phyloP scores from a whole-genome alignment of 179 eudicot species.

The Spinacia oleracea region DNA sequence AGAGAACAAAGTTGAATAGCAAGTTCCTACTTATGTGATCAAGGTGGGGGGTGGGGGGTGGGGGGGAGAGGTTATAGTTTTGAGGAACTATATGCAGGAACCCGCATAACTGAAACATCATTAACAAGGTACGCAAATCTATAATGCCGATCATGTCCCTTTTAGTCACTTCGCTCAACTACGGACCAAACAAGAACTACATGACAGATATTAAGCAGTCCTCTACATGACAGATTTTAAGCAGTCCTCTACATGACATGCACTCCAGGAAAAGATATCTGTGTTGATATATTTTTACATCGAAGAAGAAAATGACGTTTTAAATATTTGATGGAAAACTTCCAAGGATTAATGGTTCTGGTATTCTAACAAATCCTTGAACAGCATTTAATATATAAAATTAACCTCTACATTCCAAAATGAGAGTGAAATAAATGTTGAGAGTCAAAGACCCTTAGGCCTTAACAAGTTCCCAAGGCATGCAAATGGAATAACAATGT shows the following conservation, averaged over 20 bases:
- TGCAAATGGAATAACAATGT: not conserved
- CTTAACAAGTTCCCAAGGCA: not conserved
- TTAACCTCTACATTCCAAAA: conserved; percentile 1
- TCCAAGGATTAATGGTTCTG: not conserved
- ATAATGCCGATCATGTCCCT: not conserved
- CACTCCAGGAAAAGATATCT: not conserved
- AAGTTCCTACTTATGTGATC: not conserved
- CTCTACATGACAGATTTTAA: not conserved
- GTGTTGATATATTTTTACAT: not conserved
- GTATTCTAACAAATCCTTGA: not conserved
- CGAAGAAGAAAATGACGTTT: not conserved
- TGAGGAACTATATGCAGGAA: not conserved
- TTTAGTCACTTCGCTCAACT: not conserved
- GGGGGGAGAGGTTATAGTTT: not conserved
- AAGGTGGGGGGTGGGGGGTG: not conserved
- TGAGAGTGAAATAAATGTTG: not conserved
- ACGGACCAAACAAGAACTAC: not conserved
- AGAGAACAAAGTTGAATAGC: not conserved
- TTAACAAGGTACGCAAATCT: not conserved
- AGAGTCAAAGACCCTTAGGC: not conserved
- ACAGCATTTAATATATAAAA: conserved; percentile 10
- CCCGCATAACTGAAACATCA: not conserved
- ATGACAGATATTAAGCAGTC: not conserved
- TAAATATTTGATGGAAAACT: conserved; percentile 8
- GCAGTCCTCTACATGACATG: not conserved